Conservation (phyloP, 129 eudicot genomes). For the Pulicaria dysenterica region DNA sequence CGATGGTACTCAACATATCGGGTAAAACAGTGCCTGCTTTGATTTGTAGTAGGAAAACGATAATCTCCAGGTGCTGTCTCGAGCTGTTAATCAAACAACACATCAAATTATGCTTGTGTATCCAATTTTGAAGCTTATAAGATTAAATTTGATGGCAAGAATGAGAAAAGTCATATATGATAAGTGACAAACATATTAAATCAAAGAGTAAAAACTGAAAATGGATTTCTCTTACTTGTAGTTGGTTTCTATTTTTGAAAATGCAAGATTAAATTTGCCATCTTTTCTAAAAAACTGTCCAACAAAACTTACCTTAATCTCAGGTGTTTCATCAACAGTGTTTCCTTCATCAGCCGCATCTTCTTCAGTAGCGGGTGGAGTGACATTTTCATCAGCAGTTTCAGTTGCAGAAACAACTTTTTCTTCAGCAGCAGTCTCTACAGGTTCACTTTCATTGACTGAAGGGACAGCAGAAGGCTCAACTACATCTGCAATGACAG, state of each 20-base stretch:
- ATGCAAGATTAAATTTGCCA: too few relatives aligned
- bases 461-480: constrained; percentile 46
- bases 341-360: constrained; percentile 55
- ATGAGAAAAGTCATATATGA: too few relatives aligned
- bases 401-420: constrained; percentile 44
- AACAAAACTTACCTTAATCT: constrained; percentile 63
- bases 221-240: too few relatives aligned
- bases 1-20: constrained; percentile 91
- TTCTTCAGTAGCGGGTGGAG: constrained; percentile 50
- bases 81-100: constrained; percentile 46
- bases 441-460: constrained; percentile 42
- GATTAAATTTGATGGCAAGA: background rate
- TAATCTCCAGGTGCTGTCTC: constrained; percentile 98
- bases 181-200: too few relatives aligned
- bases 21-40: constrained; percentile 95
- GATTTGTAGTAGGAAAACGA: constrained; percentile 96
- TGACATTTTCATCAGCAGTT: constrained; percentile 35
- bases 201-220: too few relatives aligned
- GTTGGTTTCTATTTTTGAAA: too few relatives aligned
- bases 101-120: background rate
- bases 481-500: constrained; percentile 41
- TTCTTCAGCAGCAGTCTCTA: constrained; percentile 38
- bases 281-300: background rate
- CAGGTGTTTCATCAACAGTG: constrained; percentile 59
- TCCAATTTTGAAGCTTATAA: background rate